Conservation (phyloP, 768 basidiomycete species). For the Mycena maculata region DNA sequence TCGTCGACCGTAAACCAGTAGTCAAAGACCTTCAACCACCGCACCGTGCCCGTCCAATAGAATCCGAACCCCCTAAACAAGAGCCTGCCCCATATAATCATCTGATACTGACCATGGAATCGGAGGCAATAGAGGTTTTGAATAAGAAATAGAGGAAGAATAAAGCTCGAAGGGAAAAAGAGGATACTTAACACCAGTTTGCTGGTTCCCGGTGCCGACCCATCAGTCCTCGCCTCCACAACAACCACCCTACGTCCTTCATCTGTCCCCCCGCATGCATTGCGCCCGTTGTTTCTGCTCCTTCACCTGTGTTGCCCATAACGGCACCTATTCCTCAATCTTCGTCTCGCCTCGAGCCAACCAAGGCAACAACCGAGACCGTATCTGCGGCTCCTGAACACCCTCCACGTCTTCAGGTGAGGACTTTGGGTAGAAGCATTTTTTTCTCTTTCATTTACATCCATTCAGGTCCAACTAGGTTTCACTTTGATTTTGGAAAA, state of each 20-base stretch:
- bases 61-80: neutral
- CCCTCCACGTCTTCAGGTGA: neutral
- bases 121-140: constrained; percentile 1
- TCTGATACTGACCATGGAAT: neutral
- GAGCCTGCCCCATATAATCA: neutral
- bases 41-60: neutral
- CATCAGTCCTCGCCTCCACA: neutral
- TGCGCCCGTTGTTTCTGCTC: neutral
- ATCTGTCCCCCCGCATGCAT: neutral
- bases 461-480: neutral
- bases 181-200: constrained; percentile 38
- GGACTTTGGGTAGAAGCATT: neutral
- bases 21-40: neutral
- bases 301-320: neutral
- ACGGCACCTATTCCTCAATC: neutral
- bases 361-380: neutral
- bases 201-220: neutral
- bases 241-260: neutral
- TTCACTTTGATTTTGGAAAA: neutral
- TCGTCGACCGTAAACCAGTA: neutral
- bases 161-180: constrained; percentile 43
- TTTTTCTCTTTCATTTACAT: neutral
- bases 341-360: neutral
- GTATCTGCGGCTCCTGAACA: neutral
- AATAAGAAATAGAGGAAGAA: constrained; percentile 36